phyloP scores from a whole-genome alignment of 2,329 filamentous ascomycete species.

The Epichloe uncinata region DNA sequence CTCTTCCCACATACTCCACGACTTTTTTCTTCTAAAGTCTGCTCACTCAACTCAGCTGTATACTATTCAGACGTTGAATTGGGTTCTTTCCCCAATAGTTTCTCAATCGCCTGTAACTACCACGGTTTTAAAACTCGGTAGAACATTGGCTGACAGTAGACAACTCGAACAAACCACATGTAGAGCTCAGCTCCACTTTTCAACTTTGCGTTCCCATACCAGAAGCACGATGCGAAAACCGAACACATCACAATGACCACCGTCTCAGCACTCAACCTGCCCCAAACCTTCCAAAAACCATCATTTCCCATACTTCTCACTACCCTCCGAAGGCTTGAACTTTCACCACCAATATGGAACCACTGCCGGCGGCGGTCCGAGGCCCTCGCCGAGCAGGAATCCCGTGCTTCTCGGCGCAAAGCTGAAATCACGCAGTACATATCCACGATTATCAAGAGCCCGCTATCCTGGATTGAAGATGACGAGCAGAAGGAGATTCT shows the following conservation, averaged over 20 bases:
- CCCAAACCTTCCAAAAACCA: conserved; percentile 71
- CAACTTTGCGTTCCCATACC: neutral
- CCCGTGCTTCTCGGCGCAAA: conserved; percentile 26
- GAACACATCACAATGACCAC: neutral
- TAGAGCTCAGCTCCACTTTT: neutral
- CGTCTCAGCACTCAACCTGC: conserved; percentile 44
- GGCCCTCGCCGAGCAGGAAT: conserved; percentile 28
- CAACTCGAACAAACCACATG: no score
- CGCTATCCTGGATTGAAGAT: conserved; percentile 53
- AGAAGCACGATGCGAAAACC: neutral
- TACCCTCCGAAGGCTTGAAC: conserved; percentile 51
- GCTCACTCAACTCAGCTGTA: no score
- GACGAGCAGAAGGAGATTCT: conserved; percentile 54
- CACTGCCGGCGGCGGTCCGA: conserved; percentile 27
- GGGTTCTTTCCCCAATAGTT: no score
- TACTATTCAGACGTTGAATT: no score
- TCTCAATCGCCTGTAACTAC: no score
- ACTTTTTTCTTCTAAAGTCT: no score
- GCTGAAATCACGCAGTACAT: conserved; percentile 51
- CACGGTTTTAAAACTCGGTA: no score
- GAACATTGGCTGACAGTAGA: no score
- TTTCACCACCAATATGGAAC: conserved; percentile 58
- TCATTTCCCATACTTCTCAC: conserved; percentile 48
- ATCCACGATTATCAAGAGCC: conserved; percentile 53
- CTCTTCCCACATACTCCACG: no score